phyloP scores from a whole-genome alignment of 352 stramenopile genomes.

The Phytopythium boreale region DNA sequence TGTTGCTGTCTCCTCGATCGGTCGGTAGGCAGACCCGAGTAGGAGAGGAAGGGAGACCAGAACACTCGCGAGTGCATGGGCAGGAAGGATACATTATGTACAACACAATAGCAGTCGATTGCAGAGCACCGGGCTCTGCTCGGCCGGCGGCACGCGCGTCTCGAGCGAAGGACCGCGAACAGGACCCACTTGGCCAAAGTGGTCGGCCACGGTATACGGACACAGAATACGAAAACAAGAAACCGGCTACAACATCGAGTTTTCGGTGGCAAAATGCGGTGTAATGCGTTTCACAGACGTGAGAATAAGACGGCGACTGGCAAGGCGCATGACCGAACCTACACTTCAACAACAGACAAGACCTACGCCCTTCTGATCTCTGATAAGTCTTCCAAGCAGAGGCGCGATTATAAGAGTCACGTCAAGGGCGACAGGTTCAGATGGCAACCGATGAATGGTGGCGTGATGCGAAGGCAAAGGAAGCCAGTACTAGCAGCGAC shows the following conservation, averaged over 20 bases:
- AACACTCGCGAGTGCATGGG: no score
- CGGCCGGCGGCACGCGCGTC: not conserved
- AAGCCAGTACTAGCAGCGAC: no score
- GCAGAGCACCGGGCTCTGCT: not conserved
- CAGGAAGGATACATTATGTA: not conserved
- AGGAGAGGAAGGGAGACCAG: not conserved
- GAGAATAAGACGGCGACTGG: not conserved
- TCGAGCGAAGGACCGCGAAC: not conserved
- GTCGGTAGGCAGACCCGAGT: not conserved
- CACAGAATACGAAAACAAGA: not conserved
- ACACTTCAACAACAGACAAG: no score
- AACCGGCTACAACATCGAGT: not conserved
- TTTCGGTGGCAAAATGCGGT: not conserved
- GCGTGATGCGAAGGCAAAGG: no score
- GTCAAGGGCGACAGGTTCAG: no score
- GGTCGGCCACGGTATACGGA: not conserved
- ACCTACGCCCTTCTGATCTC: no score
- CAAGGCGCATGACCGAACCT: no score
- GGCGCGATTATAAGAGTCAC: no score
- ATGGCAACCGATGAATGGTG: no score
- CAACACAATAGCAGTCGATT: not conserved
- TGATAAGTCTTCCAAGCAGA: no score
- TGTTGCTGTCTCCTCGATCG: not conserved
- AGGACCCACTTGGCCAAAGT: not conserved
- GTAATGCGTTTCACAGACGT: not conserved